A percentile compares a stretch with the other conserved stretches of the same genome.
These are phyloP conservation scores for Pseudocercospora vitis DNA, from an alignment of 2,329 filamentous ascomycete genomes.

Conservation along the genomic window DNA sequence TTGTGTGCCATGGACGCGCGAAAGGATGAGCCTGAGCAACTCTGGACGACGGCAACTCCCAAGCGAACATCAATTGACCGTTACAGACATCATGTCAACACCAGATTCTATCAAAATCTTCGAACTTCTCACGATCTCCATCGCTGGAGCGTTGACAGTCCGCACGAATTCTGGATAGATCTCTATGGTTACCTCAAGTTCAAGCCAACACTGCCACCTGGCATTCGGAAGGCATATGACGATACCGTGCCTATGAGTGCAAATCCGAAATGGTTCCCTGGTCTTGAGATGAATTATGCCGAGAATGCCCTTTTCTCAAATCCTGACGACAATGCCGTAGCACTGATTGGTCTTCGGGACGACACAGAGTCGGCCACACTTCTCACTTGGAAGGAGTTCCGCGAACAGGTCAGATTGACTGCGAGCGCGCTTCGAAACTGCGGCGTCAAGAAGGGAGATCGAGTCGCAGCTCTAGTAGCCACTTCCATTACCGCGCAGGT, in stretches of 20 bases:
- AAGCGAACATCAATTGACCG: constrained; percentile 34
- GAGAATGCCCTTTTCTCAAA: constrained; percentile 45
- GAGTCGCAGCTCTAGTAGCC: constrained; percentile 45
- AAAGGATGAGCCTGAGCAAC: constrained; percentile 16
- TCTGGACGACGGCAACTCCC: constrained; percentile 31
- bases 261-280: constrained; percentile 44
- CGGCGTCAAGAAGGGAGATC: constrained; percentile 42
- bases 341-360: constrained; percentile 45
- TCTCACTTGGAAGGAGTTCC: constrained; percentile 44
- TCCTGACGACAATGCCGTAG: constrained; percentile 38
- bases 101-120: constrained; percentile 28
- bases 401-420: constrained; percentile 42
- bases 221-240: constrained; percentile 41
- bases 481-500: constrained; percentile 47
- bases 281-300: constrained; percentile 42
- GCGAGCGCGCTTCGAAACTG: constrained; percentile 41
- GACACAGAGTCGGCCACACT: constrained; percentile 40
- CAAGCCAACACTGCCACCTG: constrained; percentile 38
- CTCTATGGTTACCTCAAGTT: constrained; percentile 43
- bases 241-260: constrained; percentile 39
- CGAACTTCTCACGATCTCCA: constrained; percentile 41
- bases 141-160: constrained; percentile 42
- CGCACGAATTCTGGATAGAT: constrained; percentile 48
- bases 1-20: neutral
- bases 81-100: constrained; percentile 37